These are phyloP conservation scores for Lentithecium fluviatile DNA, from an alignment of 495 filamentous ascomycete species.

Conservation along the genomic window DNA sequence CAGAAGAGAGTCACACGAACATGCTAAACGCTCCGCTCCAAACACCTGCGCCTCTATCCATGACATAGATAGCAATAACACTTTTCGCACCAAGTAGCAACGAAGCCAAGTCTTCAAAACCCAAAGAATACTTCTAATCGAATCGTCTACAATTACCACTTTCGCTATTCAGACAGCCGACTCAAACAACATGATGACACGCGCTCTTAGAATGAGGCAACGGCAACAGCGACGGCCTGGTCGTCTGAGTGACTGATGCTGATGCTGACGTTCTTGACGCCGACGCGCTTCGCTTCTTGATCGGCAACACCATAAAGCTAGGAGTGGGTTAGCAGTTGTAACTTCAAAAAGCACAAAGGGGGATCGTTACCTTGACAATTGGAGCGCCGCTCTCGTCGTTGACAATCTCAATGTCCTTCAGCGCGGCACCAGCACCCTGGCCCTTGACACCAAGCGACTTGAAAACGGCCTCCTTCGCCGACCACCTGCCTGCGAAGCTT, in stretches of 20 bases:
- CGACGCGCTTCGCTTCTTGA: slow-evolving; percentile 74
- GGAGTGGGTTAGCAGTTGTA: slow-evolving; percentile 25
- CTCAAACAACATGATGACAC: too few species aligned
- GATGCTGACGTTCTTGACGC: slow-evolving; percentile 81
- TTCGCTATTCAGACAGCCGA: too few species aligned
- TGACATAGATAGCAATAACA: too few species aligned
- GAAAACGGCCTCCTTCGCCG: slow-evolving; percentile 97
- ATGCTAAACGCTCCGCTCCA: too few species aligned
- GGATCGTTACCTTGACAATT: slow-evolving; percentile 73
- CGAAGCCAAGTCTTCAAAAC: too few species aligned
- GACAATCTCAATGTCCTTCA: slow-evolving; percentile 93
- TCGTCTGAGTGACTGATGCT: slow-evolving; percentile 92
- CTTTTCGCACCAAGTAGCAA: too few species aligned
- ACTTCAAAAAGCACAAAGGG: not conserved
- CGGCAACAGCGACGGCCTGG: slow-evolving; percentile 90
- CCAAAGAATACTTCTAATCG: too few species aligned
- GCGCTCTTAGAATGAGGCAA: slow-evolving; percentile 47
- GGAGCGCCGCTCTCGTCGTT: slow-evolving; percentile 79
- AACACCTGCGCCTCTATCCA: too few species aligned
- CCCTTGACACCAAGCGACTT: slow-evolving; percentile 89
- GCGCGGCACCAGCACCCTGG: slow-evolving; percentile 79
- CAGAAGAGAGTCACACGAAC: too few species aligned
- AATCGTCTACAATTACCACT: too few species aligned
- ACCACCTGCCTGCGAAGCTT: slow-evolving; percentile 91
- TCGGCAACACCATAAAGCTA: slow-evolving; percentile 84